Evolutionary conservation across 2,329 filamentous ascomycete genomes (phyloP).

Genomic region (Aureobasidium vineae): DNA sequence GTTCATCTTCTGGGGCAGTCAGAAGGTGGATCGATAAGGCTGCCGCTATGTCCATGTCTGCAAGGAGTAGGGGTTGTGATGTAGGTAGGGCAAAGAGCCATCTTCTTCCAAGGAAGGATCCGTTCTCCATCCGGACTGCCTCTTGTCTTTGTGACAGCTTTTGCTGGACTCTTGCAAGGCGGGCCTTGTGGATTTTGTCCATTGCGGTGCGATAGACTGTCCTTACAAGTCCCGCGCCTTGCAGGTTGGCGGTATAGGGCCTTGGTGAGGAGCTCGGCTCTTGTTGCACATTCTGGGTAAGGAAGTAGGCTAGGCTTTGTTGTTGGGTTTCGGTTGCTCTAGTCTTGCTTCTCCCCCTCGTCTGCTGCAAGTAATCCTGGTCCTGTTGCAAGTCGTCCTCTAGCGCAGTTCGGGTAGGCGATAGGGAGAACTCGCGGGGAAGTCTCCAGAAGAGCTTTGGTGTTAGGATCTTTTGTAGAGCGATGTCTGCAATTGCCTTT

Average conservation of each 20-base stretch:
- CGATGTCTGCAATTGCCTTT: not conserved
- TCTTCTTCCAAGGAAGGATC: not conserved
- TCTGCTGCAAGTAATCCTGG: not conserved
- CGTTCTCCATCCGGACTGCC: not conserved
- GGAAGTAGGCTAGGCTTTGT: not conserved
- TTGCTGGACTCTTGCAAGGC: not conserved
- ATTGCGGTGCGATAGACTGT: not conserved
- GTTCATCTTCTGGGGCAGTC: not conserved
- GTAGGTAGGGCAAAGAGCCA: not conserved
- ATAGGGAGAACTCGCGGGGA: not conserved
- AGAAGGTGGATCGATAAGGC: not conserved
- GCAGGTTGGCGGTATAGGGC: not conserved
- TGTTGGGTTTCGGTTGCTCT: not conserved
- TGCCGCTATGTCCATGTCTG: not conserved
- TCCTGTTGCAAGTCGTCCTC: not conserved
- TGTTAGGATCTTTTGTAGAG: not conserved
- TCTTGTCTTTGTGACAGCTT: not conserved
- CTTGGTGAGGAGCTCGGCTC: not conserved
- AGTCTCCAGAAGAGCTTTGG: not conserved
- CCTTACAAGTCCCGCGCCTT: not conserved
- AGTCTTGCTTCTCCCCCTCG: not conserved
- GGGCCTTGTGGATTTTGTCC: not conserved
- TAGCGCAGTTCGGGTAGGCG: not conserved
- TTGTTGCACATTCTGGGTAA: not conserved
- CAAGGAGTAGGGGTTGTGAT: not conserved